Evolutionary conservation across 257 asterid genomes (phyloP).

Genomic region (Forsythia suspensa): DNA sequence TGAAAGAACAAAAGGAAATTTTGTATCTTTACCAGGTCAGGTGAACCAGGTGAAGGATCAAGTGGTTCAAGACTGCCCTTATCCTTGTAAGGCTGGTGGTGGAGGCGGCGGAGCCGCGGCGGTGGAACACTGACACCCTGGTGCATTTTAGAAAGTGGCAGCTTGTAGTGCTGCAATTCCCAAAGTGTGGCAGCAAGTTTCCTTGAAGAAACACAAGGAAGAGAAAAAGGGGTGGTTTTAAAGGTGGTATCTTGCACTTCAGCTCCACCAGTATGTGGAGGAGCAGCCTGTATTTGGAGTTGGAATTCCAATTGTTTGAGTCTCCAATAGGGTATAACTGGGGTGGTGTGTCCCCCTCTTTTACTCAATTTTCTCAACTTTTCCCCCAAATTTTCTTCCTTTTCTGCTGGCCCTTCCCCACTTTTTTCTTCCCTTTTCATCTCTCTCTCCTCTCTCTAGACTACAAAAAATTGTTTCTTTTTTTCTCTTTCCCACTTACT

Average conservation of each 20-base stretch:
- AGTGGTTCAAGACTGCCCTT: constrained; percentile 35
- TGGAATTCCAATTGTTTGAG: constrained; percentile 28
- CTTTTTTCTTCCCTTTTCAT: constrained; percentile 57
- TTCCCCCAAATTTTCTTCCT: constrained; percentile 71
- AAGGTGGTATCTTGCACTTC: constrained; percentile 27
- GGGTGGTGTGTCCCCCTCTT: constrained; percentile 80
- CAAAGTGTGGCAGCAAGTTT: constrained; percentile 85
- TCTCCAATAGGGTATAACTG: constrained; percentile 74
- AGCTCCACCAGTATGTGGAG: not conserved
- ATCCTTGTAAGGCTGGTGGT: constrained; percentile 47
- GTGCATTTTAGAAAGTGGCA: constrained; percentile 61
- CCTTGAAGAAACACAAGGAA: constrained; percentile 64
- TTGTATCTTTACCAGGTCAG: constrained; percentile 55
- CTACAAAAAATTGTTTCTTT: constrained; percentile 32
- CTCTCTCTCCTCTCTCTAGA: constrained; percentile 32
- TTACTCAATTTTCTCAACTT: constrained; percentile 82
- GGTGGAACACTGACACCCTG: constrained; percentile 43
- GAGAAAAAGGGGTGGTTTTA: constrained; percentile 23
- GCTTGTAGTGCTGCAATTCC: constrained; percentile 69
- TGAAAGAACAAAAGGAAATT: not conserved
- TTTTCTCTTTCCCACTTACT: constrained; percentile 25
- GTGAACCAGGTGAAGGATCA: constrained; percentile 71
- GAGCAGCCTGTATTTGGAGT: constrained; percentile 11
- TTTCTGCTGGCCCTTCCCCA: constrained; percentile 66
- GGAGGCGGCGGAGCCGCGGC: constrained; percentile 67